phyloP scores from a whole-genome alignment of 257 asterid genomes.

The Phtheirospermum japonicum region DNA sequence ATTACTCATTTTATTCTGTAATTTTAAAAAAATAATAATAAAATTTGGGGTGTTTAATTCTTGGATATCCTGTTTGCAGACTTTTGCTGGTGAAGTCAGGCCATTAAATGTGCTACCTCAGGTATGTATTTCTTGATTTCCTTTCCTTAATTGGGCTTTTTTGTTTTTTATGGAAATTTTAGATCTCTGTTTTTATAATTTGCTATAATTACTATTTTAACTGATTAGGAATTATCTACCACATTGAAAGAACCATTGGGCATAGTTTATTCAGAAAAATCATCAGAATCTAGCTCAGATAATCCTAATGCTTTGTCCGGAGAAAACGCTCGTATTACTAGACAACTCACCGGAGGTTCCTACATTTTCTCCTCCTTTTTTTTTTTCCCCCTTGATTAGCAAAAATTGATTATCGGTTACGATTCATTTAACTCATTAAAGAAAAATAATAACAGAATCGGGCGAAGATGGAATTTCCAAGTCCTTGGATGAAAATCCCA shows the following conservation, averaged over 20 bases:
- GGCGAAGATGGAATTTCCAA: constrained; percentile 32
- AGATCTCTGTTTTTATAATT: constrained; percentile 32
- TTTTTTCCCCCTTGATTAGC: constrained; percentile 7
- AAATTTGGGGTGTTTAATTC: constrained; percentile 23
- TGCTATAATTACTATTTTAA: constrained; percentile 14
- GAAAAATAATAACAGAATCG: constrained; percentile 33
- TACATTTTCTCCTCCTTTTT: constrained; percentile 13
- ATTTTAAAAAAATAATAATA: not conserved
- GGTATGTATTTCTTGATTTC: constrained; percentile 44
- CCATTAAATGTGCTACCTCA: constrained; percentile 79
- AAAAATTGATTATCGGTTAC: constrained; percentile 3
- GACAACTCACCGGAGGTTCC: constrained; percentile 84
- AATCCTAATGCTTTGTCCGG: constrained; percentile 36
- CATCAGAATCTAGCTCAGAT: constrained; percentile 36
- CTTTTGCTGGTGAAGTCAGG: constrained; percentile 70
- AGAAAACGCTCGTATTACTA: constrained; percentile 48
- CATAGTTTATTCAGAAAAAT: constrained; percentile 51
- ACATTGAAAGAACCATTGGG: constrained; percentile 62
- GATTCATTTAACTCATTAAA: not conserved
- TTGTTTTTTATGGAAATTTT: constrained; percentile 2
- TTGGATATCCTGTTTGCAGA: constrained; percentile 39
- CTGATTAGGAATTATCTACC: constrained; percentile 58
- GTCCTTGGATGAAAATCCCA: constrained; percentile 44
- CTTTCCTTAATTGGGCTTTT: constrained; percentile 4
- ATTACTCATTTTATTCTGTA: not conserved